These are phyloP conservation scores for Globisporangium radiosum DNA, from an alignment of 352 stramenopile genomes.

Conservation along the genomic window DNA sequence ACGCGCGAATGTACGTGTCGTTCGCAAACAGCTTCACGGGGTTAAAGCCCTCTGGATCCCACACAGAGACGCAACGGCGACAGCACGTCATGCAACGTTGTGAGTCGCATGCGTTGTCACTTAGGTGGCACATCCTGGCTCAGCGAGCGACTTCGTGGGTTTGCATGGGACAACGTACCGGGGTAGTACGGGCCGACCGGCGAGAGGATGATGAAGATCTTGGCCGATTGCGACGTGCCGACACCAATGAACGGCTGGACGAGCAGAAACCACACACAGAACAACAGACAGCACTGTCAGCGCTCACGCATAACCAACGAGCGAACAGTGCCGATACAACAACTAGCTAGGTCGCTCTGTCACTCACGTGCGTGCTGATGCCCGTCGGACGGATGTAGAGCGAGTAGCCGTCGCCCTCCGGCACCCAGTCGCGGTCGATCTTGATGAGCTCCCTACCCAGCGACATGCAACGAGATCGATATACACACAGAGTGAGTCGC, in stretches of 20 bases:
- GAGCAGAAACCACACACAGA: neutral
- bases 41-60: slow-evolving; percentile 83
- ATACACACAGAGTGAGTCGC: too few relatives aligned
- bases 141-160: too few relatives aligned
- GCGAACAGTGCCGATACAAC: too few relatives aligned
- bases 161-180: slow-evolving; percentile 15
- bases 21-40: slow-evolving; percentile 89
- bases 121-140: too few relatives aligned
- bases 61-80: too few relatives aligned
- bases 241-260: slow-evolving; percentile 87
- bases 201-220: slow-evolving; percentile 95
- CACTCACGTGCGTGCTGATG: slow-evolving; percentile 81
- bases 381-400: slow-evolving; percentile 94
- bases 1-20: slow-evolving; percentile 92
- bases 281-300: too few relatives aligned
- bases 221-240: slow-evolving; percentile 77
- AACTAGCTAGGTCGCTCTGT: too few relatives aligned
- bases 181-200: slow-evolving; percentile 98
- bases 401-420: slow-evolving; percentile 92
- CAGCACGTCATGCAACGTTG: too few relatives aligned
- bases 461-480: too few relatives aligned
- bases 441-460: slow-evolving; percentile 62
- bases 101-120: too few relatives aligned
- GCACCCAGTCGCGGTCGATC: slow-evolving; percentile 92
- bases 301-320: too few relatives aligned